Evolutionary conservation across 305 asterid species (phyloP).

Genomic region (Lippia alba): DNA sequence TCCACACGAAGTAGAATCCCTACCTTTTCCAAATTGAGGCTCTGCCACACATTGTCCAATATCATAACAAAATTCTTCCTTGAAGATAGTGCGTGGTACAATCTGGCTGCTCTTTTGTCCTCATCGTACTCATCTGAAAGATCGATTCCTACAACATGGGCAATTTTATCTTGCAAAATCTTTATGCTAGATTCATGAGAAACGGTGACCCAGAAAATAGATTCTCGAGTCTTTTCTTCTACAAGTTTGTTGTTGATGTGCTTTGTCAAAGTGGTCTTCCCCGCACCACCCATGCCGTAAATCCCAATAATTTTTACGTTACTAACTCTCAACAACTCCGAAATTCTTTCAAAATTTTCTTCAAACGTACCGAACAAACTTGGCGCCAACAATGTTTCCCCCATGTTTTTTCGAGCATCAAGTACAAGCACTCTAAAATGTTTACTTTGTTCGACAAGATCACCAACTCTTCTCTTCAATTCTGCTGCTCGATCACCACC

Average conservation of each 20-base stretch:
- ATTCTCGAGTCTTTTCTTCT: background rate
- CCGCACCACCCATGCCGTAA: constrained; percentile 14
- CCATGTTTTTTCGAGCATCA: background rate
- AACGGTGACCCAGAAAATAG: constrained; percentile 7
- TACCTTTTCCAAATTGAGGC: background rate
- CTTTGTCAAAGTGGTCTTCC: constrained; percentile 11
- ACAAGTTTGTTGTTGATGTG: constrained; percentile 9
- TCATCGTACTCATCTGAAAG: background rate
- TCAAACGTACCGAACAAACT: background rate
- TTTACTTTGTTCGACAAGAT: background rate
- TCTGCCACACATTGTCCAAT: constrained; percentile 2
- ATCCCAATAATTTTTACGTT: constrained; percentile 2
- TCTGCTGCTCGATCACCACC: constrained; percentile 5
- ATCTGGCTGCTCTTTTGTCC: constrained; percentile 8
- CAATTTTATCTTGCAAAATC: constrained; percentile 14
- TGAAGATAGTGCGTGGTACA: background rate
- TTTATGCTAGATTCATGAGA: constrained; percentile 8
- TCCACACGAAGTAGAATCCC: background rate
- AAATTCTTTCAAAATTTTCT: background rate
- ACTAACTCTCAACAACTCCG: background rate
- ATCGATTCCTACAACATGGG: background rate
- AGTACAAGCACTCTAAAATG: constrained; percentile 15
- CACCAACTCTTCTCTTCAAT: background rate
- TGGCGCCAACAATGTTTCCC: background rate
- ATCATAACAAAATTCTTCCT: background rate